Evolutionary conservation across 2,329 filamentous ascomycete species (phyloP).

Genomic region (Pseudogymnoascus sp.): DNA sequence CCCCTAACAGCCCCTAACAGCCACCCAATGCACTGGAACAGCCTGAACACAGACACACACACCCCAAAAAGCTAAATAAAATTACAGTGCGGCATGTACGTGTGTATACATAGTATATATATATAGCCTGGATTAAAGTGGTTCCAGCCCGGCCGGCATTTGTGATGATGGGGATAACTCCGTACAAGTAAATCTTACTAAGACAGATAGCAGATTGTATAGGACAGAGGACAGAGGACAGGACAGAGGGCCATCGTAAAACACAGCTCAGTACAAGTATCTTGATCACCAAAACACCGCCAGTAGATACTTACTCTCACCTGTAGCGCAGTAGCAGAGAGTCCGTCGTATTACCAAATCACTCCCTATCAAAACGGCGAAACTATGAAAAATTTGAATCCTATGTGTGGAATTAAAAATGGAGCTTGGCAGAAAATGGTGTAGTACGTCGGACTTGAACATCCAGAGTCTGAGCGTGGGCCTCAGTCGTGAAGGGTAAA

Average conservation of each 20-base stretch:
- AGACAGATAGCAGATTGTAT: neutral
- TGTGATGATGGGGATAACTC: neutral
- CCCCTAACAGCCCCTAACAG: neutral
- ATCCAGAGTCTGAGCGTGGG: neutral
- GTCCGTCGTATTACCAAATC: neutral
- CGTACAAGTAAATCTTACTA: neutral
- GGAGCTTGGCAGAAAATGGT: neutral
- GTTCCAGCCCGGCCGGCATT: neutral
- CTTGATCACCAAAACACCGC: neutral
- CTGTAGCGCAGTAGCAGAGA: neutral
- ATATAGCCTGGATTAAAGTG: neutral
- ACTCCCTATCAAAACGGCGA: neutral
- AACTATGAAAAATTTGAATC: neutral
- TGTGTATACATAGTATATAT: no score
- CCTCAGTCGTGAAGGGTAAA: neutral
- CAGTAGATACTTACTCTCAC: neutral
- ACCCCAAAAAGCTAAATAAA: neutral
- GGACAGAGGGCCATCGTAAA: neutral
- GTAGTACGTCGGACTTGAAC: neutral
- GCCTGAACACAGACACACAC: neutral
- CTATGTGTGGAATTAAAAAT: neutral
- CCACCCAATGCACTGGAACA: neutral
- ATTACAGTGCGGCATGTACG: neutral
- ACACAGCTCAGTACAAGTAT: neutral
- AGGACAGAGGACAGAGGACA: neutral